Conservation (phyloP, 2,329 filamentous ascomycete species). For the Fusarium pilosicola region DNA sequence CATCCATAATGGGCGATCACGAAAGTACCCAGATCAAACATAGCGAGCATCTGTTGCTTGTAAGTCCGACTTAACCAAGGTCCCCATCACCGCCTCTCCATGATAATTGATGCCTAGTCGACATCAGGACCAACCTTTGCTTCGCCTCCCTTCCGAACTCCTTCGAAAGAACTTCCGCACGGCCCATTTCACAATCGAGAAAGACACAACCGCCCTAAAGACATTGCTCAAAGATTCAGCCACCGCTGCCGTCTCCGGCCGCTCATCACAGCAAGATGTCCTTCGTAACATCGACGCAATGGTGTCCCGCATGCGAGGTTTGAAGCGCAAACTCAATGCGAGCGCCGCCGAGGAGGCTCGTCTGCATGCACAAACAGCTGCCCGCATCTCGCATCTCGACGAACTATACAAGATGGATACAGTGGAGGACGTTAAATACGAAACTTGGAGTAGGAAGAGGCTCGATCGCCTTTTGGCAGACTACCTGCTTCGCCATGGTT, state of each 20-base stretch:
- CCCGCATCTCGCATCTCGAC: conserved; percentile 82
- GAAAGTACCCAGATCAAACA: conserved; percentile 76
- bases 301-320: conserved; percentile 82
- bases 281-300: conserved; percentile 85
- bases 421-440: conserved; percentile 92
- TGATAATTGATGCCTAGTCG: conserved; percentile 48
- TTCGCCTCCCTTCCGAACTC: conserved; percentile 92
- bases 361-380: conserved; percentile 78
- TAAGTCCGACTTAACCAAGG: conserved; percentile 48
- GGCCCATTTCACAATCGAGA: conserved; percentile 80
- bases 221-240: conserved; percentile 70
- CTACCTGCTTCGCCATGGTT: conserved; percentile 87
- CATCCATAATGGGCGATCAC: conserved; percentile 65
- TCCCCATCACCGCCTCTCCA: conserved; percentile 2
- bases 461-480: conserved; percentile 91
- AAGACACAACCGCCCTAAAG: conserved; percentile 71
- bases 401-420: conserved; percentile 82
- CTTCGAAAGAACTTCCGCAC: conserved; percentile 94
- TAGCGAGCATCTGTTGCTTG: conserved; percentile 79
- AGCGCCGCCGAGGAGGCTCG: conserved; percentile 82
- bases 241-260: conserved; percentile 72
- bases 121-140: conserved; percentile 85
- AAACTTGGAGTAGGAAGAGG: conserved; percentile 84
- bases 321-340: conserved; percentile 86
- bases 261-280: conserved; percentile 74